These are phyloP conservation scores for Phytophthora kernoviae DNA, from an alignment of 352 stramenopile genomes.

Conservation along the genomic window DNA sequence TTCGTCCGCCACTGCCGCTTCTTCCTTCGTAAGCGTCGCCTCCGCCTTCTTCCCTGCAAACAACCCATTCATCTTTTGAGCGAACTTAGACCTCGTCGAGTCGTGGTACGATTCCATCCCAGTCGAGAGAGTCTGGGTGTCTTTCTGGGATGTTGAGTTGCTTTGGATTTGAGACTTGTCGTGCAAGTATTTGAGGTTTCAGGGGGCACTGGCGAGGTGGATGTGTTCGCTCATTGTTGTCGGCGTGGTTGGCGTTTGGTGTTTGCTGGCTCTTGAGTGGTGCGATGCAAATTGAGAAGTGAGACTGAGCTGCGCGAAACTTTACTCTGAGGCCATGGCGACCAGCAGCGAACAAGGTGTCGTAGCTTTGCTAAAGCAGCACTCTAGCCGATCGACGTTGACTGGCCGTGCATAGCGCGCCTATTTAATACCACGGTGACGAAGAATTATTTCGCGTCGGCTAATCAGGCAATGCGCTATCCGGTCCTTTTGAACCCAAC, in stretches of 20 bases:
- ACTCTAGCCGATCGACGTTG: background rate
- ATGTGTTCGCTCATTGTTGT: constrained; percentile 23
- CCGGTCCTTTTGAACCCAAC: too few species aligned
- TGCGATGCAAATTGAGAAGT: constrained; percentile 24
- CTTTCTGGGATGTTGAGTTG: background rate
- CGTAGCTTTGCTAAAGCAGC: background rate
- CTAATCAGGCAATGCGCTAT: too few species aligned
- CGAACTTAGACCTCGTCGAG: constrained; percentile 5
- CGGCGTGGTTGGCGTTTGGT: background rate
- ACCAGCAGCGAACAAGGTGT: background rate
- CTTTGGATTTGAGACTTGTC: constrained; percentile 10
- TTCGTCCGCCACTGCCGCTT: background rate
- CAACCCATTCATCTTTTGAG: constrained; percentile 8
- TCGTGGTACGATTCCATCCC: too few species aligned
- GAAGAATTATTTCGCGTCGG: too few species aligned
- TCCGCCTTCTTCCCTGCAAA: constrained; percentile 4
- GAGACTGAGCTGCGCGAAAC: background rate
- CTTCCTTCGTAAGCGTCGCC: background rate
- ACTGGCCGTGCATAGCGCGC: too few species aligned
- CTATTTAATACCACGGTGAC: too few species aligned
- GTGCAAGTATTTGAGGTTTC: constrained; percentile 25
- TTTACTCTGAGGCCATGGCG: too few species aligned
- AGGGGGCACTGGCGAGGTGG: constrained; percentile 26
- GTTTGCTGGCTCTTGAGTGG: constrained; percentile 1
- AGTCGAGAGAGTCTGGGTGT: too few species aligned